These are phyloP conservation scores for Penicillium hordei DNA, from an alignment of 2,329 filamentous ascomycete species.

Conservation along the genomic window DNA sequence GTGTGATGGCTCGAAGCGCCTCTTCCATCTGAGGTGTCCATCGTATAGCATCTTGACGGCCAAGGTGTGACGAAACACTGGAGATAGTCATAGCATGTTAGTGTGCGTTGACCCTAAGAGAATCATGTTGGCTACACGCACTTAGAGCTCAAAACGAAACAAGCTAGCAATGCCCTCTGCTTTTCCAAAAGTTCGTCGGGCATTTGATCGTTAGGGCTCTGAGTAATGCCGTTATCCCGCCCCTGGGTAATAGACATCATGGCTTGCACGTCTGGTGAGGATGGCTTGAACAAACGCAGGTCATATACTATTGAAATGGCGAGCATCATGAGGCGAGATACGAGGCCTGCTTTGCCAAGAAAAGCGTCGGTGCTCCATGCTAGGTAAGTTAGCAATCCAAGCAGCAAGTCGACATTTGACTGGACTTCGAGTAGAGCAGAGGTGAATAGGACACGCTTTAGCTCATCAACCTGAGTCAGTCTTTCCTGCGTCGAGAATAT, in stretches of 20 bases:
- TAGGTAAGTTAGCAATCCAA: conserved; percentile 39
- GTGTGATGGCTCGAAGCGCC: conserved; percentile 30
- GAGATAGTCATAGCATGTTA: conserved; percentile 3
- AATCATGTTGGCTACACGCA: conserved; percentile 9
- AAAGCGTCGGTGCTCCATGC: conserved; percentile 41
- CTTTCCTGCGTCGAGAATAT: conserved; percentile 33
- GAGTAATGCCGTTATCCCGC: conserved; percentile 16
- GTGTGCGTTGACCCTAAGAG: not conserved
- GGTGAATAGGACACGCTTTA: conserved; percentile 34
- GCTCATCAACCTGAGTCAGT: conserved; percentile 27
- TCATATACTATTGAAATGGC: conserved; percentile 42
- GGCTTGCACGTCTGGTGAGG: conserved; percentile 30
- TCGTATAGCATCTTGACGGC: conserved; percentile 35
- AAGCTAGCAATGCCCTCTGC: conserved; percentile 33
- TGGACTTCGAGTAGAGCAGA: conserved; percentile 31
- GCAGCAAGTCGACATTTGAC: conserved; percentile 39
- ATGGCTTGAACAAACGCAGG: conserved; percentile 36
- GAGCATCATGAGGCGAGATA: conserved; percentile 41
- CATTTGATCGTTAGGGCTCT: conserved; percentile 1
- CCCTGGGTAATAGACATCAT: conserved; percentile 35
- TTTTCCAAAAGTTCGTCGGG: conserved; percentile 24
- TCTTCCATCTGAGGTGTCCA: conserved; percentile 46
- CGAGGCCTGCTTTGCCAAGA: conserved; percentile 30
- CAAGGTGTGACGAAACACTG: conserved; percentile 39
- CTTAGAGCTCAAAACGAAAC: conserved; percentile 36